Evolutionary conservation across 148 eudicot species (phyloP), one percentile per base, ranked within the genome.

Genomic region (Agrostemma githago): DNA sequence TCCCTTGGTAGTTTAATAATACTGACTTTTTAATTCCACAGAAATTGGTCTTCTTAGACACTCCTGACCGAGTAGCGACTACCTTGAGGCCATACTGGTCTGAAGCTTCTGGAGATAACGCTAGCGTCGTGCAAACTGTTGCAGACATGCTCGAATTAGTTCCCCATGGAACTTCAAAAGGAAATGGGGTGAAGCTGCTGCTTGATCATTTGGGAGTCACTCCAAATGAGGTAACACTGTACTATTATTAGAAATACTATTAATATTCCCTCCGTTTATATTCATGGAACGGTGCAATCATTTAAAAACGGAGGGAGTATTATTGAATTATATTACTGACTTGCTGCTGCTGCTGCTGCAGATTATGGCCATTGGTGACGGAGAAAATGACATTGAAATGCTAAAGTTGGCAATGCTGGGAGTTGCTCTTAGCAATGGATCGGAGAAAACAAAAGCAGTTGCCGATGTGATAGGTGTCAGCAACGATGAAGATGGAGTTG

Each of bases 331-430:
- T 38, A 7, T 42, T 66, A 67, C 60, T 21, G 26, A 9, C 17
- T 44, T 42, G 16, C 46, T 38, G 71, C 66, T 26, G 34, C 34
- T 26, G 34, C 34, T 26, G 34, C 34, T 26, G 34, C 70, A 93
- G 98, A 82, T 93, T 19, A 89, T 91, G 97, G 94, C 98, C 8
- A 84, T 95, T 63, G 98, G 98, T 56, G 98, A 95, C 74, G 98
- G 96, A 8, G 98, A 95, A 83, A 95, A 95, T 72, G 98, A 92
- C 72, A 85, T 90, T 10, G 98, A 95, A 82, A 92, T 95, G 98
- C 89, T 94, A 10, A 78, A 92, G 84, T 76, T 95, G 84, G 98
- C 92, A 59, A 82, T 84, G 21, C 86, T 95, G 4, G 93, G 97
- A 53, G 78, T 95, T 54, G 97, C 96, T 84, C 89, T 95, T 34